A percentile compares a stretch with the other conserved stretches of the same genome.
phyloP scores from a whole-genome alignment of 805 yeast genomes.

The Suhomyces faveliae region DNA sequence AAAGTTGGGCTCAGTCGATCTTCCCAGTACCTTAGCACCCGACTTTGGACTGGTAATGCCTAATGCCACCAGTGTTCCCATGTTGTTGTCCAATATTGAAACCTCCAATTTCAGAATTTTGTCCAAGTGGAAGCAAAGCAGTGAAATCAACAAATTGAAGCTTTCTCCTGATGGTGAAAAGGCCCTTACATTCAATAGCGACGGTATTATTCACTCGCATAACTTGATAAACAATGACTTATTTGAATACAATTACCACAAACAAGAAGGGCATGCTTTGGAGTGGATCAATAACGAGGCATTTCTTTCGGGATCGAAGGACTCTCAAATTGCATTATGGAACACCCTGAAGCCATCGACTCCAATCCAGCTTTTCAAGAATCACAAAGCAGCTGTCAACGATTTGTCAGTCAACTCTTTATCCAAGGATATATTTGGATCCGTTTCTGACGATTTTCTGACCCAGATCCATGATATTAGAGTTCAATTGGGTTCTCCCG shows the following conservation, averaged over 20 bases:
- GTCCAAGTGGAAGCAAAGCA: slow-evolving; percentile 58
- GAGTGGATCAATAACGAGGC: slow-evolving; percentile 57
- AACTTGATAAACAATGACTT: slow-evolving; percentile 19
- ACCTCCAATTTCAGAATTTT: slow-evolving; percentile 41
- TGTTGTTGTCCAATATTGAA: slow-evolving; percentile 15
- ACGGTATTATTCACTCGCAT: slow-evolving; percentile 50
- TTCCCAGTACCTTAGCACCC: slow-evolving; percentile 52
- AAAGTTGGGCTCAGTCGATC: slow-evolving; percentile 41
- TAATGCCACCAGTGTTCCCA: slow-evolving; percentile 19
- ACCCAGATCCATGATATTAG: slow-evolving; percentile 64
- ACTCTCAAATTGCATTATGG: slow-evolving; percentile 71
- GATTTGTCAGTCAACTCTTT: slow-evolving; percentile 58
- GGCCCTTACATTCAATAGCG: slow-evolving; percentile 55
- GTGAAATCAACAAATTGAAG: slow-evolving; percentile 64
- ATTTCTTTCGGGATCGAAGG: slow-evolving; percentile 66
- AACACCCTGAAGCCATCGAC: slow-evolving; percentile 44
- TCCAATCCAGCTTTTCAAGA: slow-evolving; percentile 49
- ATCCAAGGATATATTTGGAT: slow-evolving; percentile 51
- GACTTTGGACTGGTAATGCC: slow-evolving; percentile 29
- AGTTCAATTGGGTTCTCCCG: slow-evolving; percentile 30
- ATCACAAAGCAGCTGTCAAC: slow-evolving; percentile 61
- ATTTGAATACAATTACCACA: slow-evolving; percentile 50
- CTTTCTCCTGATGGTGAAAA: slow-evolving; percentile 48
- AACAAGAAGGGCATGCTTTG: slow-evolving; percentile 65
- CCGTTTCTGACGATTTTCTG: slow-evolving; percentile 67